Evolutionary conservation across 805 yeast species (phyloP), one percentile per base, ranked within the genome.

Genomic region (Candida nemodendra): DNA sequence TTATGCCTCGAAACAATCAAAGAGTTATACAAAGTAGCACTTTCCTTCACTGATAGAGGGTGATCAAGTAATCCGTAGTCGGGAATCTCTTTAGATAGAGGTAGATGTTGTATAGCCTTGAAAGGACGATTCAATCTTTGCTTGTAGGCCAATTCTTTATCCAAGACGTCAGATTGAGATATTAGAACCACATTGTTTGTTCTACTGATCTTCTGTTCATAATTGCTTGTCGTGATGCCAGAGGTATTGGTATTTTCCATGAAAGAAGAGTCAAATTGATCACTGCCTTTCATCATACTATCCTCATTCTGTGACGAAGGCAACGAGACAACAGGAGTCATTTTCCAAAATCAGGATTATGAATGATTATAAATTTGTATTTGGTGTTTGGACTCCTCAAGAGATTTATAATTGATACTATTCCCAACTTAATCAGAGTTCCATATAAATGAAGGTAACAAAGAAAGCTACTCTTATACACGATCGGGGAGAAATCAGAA

Each of bases 21-120:
- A 0, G 96, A 80, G 21, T 78, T 71, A 53, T 84, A 83, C 7
- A 85, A 56, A 0, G 83, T 83, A 0, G 86, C 88, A 32, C 87
- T 72, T 50, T 86, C 95, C 51, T 77, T 78, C 9, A 83, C 71
- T 0, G 85, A 72, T 17, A 88, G 64, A 2, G 95, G 85, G 45
- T 76, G 74, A 19, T 75, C 75, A 18, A 89, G 62, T 2, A 76
- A 67, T 1, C 78, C 69, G 50, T 78, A 76, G 29, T 84, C 83
- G 1, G 96, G 95, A 15, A 64, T 62, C 15, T 72, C 76, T 31
- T 60, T 62, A 0, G 91, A 78, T 9, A 86, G 72, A 0, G 96
- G 96, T 2, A 86, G 58, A 2, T 76, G 79, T 19, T 79, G 76
- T 2, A 80, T 63, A 5, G 78, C 73, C 44, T 79, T 80, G 55